Evolutionary conservation across 2,329 filamentous ascomycete genomes (phyloP).

Genomic region (Mycosphaerella sp.): DNA sequence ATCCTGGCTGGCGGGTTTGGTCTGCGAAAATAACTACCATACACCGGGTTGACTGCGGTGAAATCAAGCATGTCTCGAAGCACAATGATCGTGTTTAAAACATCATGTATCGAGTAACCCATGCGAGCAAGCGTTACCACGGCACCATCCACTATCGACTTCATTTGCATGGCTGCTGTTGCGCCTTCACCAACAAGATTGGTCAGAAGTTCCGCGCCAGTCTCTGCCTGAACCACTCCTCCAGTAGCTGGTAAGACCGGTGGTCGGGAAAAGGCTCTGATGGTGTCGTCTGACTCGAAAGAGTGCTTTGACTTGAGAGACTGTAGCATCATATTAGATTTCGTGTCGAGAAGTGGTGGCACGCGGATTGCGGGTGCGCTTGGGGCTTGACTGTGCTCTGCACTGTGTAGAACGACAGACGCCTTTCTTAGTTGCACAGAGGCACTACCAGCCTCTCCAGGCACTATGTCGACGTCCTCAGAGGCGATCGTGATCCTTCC

Average conservation of each 20-base stretch:
- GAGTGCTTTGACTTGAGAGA: neutral
- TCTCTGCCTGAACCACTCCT: no score
- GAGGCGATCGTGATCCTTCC: constrained; percentile 59
- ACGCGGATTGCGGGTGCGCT: constrained; percentile 37
- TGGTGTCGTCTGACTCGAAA: neutral
- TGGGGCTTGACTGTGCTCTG: neutral
- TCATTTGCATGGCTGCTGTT: constrained; percentile 38
- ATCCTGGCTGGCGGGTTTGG: constrained; percentile 82
- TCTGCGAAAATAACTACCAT: constrained; percentile 64
- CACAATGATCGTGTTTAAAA: constrained; percentile 54
- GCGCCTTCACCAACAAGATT: constrained; percentile 34
- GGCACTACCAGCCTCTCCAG: constrained; percentile 70
- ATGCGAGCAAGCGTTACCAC: neutral
- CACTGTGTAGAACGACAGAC: constrained; percentile 35
- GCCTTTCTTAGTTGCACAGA: constrained; percentile 61
- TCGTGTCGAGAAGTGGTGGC: constrained; percentile 61
- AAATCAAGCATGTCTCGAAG: constrained; percentile 79
- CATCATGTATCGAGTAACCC: constrained; percentile 25
- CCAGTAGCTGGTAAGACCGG: neutral
- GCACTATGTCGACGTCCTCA: constrained; percentile 48
- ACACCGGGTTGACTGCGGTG: constrained; percentile 64
- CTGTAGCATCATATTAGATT: constrained; percentile 46
- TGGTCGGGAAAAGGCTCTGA: neutral
- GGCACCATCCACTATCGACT: constrained; percentile 37
- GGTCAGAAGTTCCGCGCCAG: constrained; percentile 10